Conservation (phyloP, 257 asterid genomes). For the Ligustrum vulgare region DNA sequence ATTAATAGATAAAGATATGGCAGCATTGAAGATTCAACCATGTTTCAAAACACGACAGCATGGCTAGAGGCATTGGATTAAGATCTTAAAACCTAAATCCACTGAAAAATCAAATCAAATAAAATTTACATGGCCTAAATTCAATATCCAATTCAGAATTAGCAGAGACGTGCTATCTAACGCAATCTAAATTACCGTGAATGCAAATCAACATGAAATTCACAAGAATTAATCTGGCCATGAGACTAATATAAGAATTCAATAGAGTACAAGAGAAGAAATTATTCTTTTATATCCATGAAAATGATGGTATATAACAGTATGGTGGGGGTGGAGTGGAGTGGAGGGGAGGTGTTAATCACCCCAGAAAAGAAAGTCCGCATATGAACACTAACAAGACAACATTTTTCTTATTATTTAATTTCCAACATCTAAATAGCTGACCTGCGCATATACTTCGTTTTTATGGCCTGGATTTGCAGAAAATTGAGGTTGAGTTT, state of each 20-base stretch:
- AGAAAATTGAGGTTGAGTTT: slow-evolving; percentile 79
- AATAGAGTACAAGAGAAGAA: not conserved
- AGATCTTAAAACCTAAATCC: not conserved
- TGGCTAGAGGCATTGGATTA: not conserved
- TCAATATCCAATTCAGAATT: not conserved
- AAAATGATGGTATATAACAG: not conserved
- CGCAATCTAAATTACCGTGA: not conserved
- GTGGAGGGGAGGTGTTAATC: slow-evolving; percentile 3
- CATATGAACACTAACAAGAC: slow-evolving; percentile 5
- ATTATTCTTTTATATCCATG: not conserved
- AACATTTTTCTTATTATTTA: not conserved
- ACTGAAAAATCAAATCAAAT: not conserved
- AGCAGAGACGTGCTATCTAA: not conserved
- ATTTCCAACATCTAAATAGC: slow-evolving; percentile 18
- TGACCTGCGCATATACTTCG: slow-evolving; percentile 85
- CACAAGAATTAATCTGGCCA: not conserved
- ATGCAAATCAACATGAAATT: not conserved
- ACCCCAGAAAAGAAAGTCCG: slow-evolving; percentile 16
- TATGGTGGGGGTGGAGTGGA: not conserved
- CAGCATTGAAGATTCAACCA: not conserved
- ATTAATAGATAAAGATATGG: not conserved
- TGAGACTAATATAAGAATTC: not conserved
- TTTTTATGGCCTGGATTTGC: slow-evolving; percentile 64
- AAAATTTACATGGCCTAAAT: not conserved
- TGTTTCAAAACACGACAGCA: not conserved